phyloP scores from a whole-genome alignment of 73 alveolate species.

The Durusdinium trenchii region DNA sequence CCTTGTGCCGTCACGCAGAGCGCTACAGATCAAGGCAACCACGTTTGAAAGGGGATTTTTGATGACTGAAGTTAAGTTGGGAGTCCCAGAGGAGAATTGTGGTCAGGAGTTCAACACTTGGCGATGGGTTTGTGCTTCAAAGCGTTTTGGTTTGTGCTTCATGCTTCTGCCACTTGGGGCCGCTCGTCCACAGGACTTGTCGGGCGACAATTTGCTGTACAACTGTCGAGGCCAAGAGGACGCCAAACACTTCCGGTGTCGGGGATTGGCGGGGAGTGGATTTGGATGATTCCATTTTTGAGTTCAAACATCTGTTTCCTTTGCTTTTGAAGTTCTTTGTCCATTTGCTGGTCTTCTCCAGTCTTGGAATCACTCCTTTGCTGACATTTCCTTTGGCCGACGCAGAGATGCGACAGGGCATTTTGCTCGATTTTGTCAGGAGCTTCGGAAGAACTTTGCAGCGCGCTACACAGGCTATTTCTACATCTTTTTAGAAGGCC shows the following conservation, averaged over 20 bases:
- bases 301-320: neutral
- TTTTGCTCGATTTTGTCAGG: neutral
- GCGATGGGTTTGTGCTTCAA: neutral
- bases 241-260: neutral
- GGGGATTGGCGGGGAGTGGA: neutral
- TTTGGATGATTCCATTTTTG: neutral
- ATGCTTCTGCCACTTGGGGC: neutral
- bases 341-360: neutral
- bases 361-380: neutral
- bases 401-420: neutral
- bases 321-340: neutral
- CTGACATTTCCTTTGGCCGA: neutral
- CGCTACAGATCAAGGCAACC: neutral
- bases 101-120: neutral
- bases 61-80: too few relatives aligned
- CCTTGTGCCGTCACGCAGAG: too few relatives aligned
- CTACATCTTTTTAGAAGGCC: slow-evolving; percentile 42
- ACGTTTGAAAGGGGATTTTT: neutral
- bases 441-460: slow-evolving; percentile 70
- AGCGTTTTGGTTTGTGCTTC: neutral
- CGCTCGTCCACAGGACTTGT: neutral
- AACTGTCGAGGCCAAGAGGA: slow-evolving; percentile 78
- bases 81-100: neutral
- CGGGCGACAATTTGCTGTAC: neutral
- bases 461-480: slow-evolving; percentile 60